phyloP scores from a whole-genome alignment of 2,329 filamentous ascomycete genomes.

The Dactylellina cionopaga region DNA sequence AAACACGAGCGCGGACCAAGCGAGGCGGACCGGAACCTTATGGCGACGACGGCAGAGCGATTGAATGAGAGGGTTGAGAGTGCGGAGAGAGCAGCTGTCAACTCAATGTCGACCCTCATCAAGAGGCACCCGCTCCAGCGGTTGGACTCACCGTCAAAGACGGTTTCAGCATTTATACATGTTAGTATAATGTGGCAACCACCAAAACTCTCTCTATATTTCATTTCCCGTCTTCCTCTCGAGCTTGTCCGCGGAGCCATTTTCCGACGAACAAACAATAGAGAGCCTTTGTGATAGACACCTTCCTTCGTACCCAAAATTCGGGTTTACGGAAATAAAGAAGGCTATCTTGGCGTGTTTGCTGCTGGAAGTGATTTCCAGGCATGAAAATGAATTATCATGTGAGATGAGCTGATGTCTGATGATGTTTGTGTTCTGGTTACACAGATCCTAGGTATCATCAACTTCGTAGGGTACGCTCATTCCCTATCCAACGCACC shows the following conservation, averaged over 20 bases:
- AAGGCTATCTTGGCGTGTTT: too few relatives aligned
- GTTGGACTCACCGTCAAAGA: constrained; percentile 72
- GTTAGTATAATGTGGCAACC: constrained; percentile 57
- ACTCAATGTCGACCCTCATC: constrained; percentile 21
- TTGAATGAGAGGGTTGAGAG: constrained; percentile 8
- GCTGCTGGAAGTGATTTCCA: background rate
- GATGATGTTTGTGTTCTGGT: constrained; percentile 20
- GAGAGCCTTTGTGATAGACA: too few relatives aligned
- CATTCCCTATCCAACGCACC: background rate
- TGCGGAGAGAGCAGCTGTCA: constrained; percentile 14
- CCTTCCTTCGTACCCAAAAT: too few relatives aligned
- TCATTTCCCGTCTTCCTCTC: background rate
- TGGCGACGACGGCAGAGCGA: constrained; percentile 14
- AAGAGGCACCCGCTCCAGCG: constrained; percentile 71
- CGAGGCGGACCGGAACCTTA: constrained; percentile 7
- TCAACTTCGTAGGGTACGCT: constrained; percentile 47
- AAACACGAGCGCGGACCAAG: constrained; percentile 6
- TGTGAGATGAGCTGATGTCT: constrained; percentile 36
- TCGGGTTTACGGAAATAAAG: too few relatives aligned
- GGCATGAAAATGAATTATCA: constrained; percentile 15
- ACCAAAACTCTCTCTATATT: background rate
- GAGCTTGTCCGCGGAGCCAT: too few relatives aligned
- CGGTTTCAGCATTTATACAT: constrained; percentile 72
- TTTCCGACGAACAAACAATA: background rate
- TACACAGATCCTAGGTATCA: constrained; percentile 46